Conservation (phyloP, 2,329 filamentous ascomycete species). For the Xylaria sp. region DNA sequence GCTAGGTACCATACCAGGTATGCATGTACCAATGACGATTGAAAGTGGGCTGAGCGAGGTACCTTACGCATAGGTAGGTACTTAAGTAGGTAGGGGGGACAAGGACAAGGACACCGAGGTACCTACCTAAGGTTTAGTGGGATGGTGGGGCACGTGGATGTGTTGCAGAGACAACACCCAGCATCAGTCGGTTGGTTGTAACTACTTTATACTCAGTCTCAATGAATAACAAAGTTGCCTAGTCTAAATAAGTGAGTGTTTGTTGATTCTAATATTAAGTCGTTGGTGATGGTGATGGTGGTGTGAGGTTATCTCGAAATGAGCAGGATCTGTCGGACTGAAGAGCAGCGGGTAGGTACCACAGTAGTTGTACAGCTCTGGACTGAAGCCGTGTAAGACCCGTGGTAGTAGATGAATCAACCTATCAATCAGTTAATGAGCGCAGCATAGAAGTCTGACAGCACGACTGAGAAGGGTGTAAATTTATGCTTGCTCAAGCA, state of each 20-base stretch:
- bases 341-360: neutral
- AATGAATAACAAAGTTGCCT: neutral
- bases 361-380: neutral
- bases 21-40: neutral
- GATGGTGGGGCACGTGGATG: conserved; percentile 10
- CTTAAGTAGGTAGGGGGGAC: too few species aligned
- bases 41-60: neutral
- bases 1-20: neutral
- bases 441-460: too few species aligned
- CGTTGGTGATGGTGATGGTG: too few species aligned
- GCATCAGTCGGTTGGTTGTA: neutral
- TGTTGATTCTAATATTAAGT: neutral
- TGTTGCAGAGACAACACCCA: conserved; percentile 3
- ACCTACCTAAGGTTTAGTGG: neutral
- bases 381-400: neutral
- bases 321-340: neutral
- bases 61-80: neutral
- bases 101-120: too few species aligned
- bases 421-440: neutral
- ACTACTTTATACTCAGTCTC: neutral
- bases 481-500: neutral
- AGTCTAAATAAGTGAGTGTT: neutral
- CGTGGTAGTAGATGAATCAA: neutral
- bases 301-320: neutral
- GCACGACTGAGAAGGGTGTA: neutral